Base-by-base conservation (phyloP, 140 eudicot genomes). In the Erigeron philadelphicus region DNA sequence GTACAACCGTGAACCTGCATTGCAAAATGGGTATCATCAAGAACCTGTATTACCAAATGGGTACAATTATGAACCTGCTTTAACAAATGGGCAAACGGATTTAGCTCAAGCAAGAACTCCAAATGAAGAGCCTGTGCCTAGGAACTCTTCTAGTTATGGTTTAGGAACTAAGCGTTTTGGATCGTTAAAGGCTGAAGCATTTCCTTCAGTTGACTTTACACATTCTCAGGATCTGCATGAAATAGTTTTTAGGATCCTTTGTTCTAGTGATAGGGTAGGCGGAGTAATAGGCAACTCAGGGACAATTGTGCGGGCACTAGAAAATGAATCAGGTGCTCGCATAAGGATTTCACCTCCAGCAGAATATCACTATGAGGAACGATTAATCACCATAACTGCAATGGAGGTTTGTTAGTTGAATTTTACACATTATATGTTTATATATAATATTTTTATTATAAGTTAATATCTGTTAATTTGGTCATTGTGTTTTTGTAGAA, bases 231-330 rank as follows among this genome's bases (percentile, higher is more conserved):
- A 61, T n/a, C 75, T 47, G 42, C 80, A 74, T 57, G 80, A 81
- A 74, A 79, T 90, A 21, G 81, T 68, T 76, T 90, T 90, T 57
- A 83, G 83, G 64, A 77, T 90, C 44, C 86, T 90, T 57, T 87
- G 94, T 75, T 57, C 82, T 9, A 63, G 54, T 47, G 94, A 87
- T 58, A 76, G 76, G 65, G 84, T 85, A n/a, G 90, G 90, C 13
- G 83, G 85, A 19, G 76, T 90, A 40, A 90, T 87, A 52, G 97
- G 97, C 58, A 85, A 73, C 60, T 87, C 84, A 80, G 95, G 97
- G 42, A 68, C 85, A 21, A 80, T 80, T 19, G 38, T 90, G 40
- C 82, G 75, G 63, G 76, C 83, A 4, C 75, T 90, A 46, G 81
- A 85, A 79, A 71, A 70, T 43, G 88, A 90, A 55, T 47, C 88